phyloP scores from a whole-genome alignment of 768 basidiomycete genomes.

The Phlebiopsis gigantea region DNA sequence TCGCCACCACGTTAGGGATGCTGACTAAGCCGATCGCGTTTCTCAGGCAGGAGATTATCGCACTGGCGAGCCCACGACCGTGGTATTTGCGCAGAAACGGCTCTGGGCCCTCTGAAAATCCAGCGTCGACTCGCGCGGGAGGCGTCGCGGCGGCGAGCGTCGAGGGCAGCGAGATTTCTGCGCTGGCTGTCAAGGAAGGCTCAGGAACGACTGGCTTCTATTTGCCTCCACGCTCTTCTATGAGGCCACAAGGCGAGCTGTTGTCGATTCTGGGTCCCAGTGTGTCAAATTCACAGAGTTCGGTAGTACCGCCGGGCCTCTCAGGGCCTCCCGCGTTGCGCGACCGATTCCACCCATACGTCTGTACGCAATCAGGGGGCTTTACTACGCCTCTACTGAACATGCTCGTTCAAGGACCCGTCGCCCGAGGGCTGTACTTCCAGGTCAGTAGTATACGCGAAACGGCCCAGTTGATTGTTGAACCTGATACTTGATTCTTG shows the following conservation, averaged over 20 bases:
- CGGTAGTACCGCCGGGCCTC: no score
- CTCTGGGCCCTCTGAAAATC: no score
- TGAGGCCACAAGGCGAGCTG: background rate
- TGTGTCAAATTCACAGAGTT: background rate
- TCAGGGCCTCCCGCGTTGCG: no score
- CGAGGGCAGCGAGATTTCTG: background rate
- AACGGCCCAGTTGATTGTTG: background rate
- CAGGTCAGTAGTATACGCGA: background rate
- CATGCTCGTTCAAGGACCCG: no score
- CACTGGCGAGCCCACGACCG: background rate
- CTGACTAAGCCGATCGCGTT: background rate
- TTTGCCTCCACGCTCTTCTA: background rate
- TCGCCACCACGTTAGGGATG: background rate
- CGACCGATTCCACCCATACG: no score
- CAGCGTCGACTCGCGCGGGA: no score
- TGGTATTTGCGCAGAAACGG: background rate
- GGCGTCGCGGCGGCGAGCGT: background rate
- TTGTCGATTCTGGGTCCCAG: constrained; percentile 1
- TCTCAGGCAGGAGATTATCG: background rate
- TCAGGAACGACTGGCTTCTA: background rate
- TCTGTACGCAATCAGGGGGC: no score
- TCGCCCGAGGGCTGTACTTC: no score
- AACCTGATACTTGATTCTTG: background rate
- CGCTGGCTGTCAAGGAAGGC: background rate
- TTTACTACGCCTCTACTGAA: no score